Percentiles rank a stretch among this genome's conserved stretches.
Evolutionary conservation across 139 green algal species (phyloP).

Genomic region (Chlamydomonas schloesseri): DNA sequence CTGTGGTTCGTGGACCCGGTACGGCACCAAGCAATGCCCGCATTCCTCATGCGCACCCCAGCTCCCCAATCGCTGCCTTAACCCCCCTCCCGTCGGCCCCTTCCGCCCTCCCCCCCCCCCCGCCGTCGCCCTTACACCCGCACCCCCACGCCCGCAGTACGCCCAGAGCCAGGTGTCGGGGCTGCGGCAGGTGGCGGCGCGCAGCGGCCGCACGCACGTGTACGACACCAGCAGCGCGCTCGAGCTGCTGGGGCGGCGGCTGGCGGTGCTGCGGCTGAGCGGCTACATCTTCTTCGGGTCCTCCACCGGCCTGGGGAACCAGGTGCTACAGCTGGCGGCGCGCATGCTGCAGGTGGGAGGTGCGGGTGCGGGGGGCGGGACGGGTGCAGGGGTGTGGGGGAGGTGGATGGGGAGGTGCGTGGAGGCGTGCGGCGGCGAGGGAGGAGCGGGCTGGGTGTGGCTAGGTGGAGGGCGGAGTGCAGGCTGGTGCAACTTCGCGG

Average conservation of each 20-base stretch:
- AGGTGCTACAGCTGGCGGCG: conserved; percentile 57
- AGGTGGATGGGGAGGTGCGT: background rate
- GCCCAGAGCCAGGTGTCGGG: conserved; percentile 38
- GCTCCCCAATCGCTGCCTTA: too few species aligned
- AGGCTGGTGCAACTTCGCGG: too few species aligned
- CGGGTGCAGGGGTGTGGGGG: too few species aligned
- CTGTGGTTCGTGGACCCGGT: too few species aligned
- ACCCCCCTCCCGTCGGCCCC: too few species aligned
- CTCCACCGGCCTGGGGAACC: conserved; percentile 66
- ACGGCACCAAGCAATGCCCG: too few species aligned
- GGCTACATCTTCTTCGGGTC: conserved; percentile 91
- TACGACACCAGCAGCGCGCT: conserved; percentile 24
- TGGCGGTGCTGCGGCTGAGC: conserved; percentile 67
- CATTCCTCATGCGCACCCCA: too few species aligned
- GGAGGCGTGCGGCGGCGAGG: background rate
- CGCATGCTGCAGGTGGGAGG: conserved; percentile 24
- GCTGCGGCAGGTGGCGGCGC: conserved; percentile 33
- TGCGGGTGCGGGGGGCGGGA: too few species aligned
- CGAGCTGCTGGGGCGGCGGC: conserved; percentile 43
- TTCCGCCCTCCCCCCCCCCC: too few species aligned
- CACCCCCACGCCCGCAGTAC: too few species aligned
- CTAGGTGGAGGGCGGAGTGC: too few species aligned
- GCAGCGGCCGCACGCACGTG: conserved; percentile 24
- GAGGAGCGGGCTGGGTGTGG: background rate
- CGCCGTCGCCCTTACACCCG: too few species aligned